A percentile compares a stretch with the other conserved stretches of the same genome.
Evolutionary conservation across 2,329 filamentous ascomycete species (phyloP).

Genomic region (Paramyrothecium sp.): DNA sequence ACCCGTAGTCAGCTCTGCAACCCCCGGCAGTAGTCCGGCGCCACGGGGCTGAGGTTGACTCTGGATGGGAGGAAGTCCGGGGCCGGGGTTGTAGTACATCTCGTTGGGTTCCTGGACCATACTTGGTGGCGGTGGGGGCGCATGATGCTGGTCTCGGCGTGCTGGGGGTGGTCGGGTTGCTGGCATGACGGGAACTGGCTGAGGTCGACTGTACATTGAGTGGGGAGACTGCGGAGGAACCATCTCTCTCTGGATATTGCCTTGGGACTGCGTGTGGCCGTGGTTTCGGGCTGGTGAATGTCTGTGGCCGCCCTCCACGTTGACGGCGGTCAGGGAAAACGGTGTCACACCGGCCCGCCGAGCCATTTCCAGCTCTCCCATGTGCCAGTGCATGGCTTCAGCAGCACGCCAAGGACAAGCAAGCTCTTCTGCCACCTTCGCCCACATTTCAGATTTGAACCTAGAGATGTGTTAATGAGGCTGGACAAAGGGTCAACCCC

Average conservation of each 20-base stretch:
- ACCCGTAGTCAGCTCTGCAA: constrained; percentile 64
- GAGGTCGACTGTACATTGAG: constrained; percentile 35
- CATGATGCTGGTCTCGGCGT: constrained; percentile 39
- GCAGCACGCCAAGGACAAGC: constrained; percentile 91
- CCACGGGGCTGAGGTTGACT: constrained; percentile 34
- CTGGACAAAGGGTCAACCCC: no score
- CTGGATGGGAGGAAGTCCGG: constrained; percentile 54
- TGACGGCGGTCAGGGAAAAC: constrained; percentile 67
- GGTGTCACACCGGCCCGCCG: constrained; percentile 85
- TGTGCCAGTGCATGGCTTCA: constrained; percentile 97
- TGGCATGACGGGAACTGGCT: constrained; percentile 26
- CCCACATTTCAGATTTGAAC: constrained; percentile 98
- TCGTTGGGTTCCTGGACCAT: constrained; percentile 29
- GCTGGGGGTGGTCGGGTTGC: constrained; percentile 34
- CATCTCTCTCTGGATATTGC: constrained; percentile 41
- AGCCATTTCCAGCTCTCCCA: constrained; percentile 93
- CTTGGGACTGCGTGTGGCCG: constrained; percentile 46
- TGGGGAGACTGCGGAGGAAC: constrained; percentile 37
- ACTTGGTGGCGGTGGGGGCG: constrained; percentile 23
- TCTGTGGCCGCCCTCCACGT: constrained; percentile 41
- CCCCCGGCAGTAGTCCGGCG: constrained; percentile 54
- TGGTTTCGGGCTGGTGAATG: constrained; percentile 35
- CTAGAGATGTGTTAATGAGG: constrained; percentile 45
- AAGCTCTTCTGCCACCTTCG: constrained; percentile 93
- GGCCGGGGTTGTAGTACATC: constrained; percentile 31